phyloP scores from a whole-genome alignment of 1,284 basidiomycete genomes.

The Gomphus sp. region DNA sequence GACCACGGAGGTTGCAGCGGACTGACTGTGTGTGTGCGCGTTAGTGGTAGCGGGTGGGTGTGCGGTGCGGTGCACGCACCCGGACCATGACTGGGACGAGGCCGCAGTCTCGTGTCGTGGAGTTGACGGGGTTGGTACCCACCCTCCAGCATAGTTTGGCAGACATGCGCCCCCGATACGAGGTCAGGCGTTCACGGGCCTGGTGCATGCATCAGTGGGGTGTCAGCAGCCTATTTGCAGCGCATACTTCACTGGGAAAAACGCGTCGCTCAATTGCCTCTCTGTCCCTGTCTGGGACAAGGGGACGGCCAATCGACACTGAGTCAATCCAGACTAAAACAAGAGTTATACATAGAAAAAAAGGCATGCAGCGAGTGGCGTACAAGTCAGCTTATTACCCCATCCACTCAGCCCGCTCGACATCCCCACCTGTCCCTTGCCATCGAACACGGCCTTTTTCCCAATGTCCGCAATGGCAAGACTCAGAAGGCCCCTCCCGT shows the following conservation, averaged over 20 bases:
- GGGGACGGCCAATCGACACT: constrained; percentile 77
- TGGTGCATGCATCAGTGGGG: constrained; percentile 21
- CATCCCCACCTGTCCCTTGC: constrained; percentile 42
- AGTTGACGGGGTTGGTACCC: constrained; percentile 55
- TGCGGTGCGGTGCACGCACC: constrained; percentile 38
- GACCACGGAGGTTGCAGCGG: constrained; percentile 81
- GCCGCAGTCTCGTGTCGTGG: constrained; percentile 83
- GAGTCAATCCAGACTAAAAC: constrained; percentile 83
- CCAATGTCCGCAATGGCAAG: constrained; percentile 81
- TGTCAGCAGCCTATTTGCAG: not conserved
- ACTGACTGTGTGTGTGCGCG: constrained; percentile 53
- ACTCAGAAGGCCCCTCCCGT: constrained; percentile 75
- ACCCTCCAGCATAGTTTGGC: constrained; percentile 86
- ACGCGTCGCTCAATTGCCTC: constrained; percentile 69
- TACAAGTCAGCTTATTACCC: constrained; percentile 78
- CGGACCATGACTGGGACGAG: constrained; percentile 95
- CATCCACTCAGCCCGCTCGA: constrained; percentile 51
- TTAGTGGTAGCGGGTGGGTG: not conserved
- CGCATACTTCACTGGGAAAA: constrained; percentile 79
- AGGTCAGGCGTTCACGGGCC: constrained; percentile 88
- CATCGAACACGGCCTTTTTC: constrained; percentile 88
- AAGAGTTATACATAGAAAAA: not conserved
- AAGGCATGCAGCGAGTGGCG: constrained; percentile 24
- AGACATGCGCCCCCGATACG: constrained; percentile 90
- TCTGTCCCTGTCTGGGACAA: constrained; percentile 81